Conservation (phyloP, 345 rosid species). For the Eucalyptus sp. region DNA sequence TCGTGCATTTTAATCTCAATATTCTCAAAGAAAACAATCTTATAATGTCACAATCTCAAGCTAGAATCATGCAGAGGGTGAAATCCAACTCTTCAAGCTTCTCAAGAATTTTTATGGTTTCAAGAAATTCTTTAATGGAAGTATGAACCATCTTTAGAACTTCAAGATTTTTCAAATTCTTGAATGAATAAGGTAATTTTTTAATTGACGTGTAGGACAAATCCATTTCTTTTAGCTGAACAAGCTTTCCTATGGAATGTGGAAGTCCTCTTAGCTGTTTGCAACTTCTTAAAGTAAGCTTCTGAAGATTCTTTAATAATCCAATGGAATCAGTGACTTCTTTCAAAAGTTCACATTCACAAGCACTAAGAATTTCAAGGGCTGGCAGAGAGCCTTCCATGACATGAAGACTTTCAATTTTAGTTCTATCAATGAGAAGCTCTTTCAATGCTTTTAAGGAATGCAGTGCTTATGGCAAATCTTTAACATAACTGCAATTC, state of each 20-base stretch:
- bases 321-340: no score
- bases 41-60: background rate
- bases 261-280: no score
- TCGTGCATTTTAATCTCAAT: background rate
- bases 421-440: background rate
- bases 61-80: background rate
- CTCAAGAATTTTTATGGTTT: background rate
- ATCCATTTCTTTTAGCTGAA: no score
- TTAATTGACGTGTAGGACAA: background rate
- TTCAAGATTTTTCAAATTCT: background rate
- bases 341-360: no score
- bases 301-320: no score
- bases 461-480: background rate
- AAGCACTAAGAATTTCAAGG: no score
- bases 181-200: background rate
- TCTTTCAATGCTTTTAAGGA: background rate
- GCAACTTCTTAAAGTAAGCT: no score
- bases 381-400: no score
- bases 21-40: background rate
- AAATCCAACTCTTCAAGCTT: background rate
- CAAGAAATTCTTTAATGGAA: background rate
- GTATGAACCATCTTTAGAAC: background rate
- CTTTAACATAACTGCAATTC: rapidly evolving
- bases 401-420: background rate
- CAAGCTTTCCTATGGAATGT: no score